Evolutionary conservation across 2,329 filamentous ascomycete species (phyloP).

Genomic region (Emergomyces pasteurianus): DNA sequence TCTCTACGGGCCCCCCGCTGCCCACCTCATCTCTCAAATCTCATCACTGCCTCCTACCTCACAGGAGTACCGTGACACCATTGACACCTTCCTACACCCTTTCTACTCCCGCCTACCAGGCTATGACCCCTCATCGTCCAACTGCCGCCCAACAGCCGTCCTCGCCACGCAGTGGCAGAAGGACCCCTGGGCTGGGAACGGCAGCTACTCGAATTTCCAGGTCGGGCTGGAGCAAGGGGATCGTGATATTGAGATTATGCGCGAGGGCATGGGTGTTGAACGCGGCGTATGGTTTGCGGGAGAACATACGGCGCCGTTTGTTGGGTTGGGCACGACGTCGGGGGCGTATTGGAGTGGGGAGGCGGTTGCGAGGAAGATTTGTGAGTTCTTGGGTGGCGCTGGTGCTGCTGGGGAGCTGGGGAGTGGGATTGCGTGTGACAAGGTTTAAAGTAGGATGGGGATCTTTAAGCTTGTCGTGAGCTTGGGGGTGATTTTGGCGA

Average conservation of each 20-base stretch:
- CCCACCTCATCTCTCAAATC: constrained; percentile 27
- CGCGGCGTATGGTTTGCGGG: constrained; percentile 74
- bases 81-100: constrained; percentile 59
- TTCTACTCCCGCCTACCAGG: constrained; percentile 66
- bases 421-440: not conserved
- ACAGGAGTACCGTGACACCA: constrained; percentile 40
- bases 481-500: not conserved
- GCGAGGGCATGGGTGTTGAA: constrained; percentile 38
- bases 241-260: constrained; percentile 53
- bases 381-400: constrained; percentile 2
- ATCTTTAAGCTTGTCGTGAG: not conserved
- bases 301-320: constrained; percentile 83
- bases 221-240: constrained; percentile 59
- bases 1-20: constrained; percentile 33
- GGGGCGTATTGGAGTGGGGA: constrained; percentile 91
- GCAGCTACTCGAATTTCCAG: constrained; percentile 79
- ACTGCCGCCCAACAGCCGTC: constrained; percentile 51
- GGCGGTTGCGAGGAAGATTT: constrained; percentile 51
- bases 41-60: constrained; percentile 23
- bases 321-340: constrained; percentile 75
- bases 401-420: not conserved
- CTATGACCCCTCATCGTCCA: constrained; percentile 42
- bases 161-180: constrained; percentile 66
- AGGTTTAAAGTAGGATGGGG: not conserved
- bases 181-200: constrained; percentile 68